phyloP scores from a whole-genome alignment of 208 protist genomes.

The Trypanosoma lewisi region DNA sequence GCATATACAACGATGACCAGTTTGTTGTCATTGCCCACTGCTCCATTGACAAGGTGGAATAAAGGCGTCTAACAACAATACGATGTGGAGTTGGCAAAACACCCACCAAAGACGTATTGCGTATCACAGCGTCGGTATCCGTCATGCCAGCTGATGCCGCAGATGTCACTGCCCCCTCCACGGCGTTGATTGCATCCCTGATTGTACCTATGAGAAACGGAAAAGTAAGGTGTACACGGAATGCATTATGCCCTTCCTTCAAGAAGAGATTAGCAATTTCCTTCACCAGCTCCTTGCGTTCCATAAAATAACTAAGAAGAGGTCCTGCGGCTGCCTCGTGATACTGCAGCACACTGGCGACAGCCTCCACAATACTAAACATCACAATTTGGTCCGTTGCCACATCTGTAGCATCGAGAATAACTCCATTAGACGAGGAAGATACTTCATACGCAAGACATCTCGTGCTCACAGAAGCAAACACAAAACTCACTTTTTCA shows the following conservation, averaged over 20 bases:
- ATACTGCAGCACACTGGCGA: slow-evolving; percentile 74
- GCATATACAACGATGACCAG: slow-evolving; percentile 78
- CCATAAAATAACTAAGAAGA: slow-evolving; percentile 53
- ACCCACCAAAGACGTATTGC: slow-evolving; percentile 73
- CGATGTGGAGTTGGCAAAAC: slow-evolving; percentile 72
- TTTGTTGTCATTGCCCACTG: slow-evolving; percentile 72
- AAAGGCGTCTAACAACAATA: slow-evolving; percentile 70
- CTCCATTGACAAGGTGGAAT: slow-evolving; percentile 56
- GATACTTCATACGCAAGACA: slow-evolving; percentile 30
- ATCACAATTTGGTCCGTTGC: slow-evolving; percentile 36
- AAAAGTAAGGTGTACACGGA: slow-evolving; percentile 20
- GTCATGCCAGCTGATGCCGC: not conserved
- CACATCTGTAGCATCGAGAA: slow-evolving; percentile 7
- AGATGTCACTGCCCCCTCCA: slow-evolving; percentile 22
- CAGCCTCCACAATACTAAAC: slow-evolving; percentile 65
- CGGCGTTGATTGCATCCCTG: slow-evolving; percentile 45
- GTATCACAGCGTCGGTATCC: slow-evolving; percentile 26
- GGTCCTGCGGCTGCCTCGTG: slow-evolving; percentile 47
- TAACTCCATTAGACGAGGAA: not conserved
- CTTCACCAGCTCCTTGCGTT: slow-evolving; percentile 48
- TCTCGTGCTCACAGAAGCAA: slow-evolving; percentile 41
- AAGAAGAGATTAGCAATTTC: slow-evolving; percentile 41
- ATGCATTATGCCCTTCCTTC: slow-evolving; percentile 12
- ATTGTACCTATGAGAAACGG: slow-evolving; percentile 72
- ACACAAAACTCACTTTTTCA: slow-evolving; percentile 47